Conservation (phyloP, 2,329 filamentous ascomycete species). For the Sphaerulina populicola region DNA sequence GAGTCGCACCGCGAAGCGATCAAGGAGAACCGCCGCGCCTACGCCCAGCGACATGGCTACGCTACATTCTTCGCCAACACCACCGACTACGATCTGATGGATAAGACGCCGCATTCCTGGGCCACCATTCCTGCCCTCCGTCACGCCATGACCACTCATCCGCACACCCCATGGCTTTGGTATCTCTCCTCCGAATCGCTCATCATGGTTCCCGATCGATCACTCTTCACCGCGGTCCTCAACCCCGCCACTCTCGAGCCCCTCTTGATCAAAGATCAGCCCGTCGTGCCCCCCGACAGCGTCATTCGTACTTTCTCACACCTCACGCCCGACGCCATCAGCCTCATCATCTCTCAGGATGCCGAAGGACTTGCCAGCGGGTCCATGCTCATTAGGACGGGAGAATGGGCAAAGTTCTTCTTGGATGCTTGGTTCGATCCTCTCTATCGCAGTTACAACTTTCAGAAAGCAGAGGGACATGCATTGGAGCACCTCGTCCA, state of each 20-base stretch:
- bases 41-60: conserved; percentile 83
- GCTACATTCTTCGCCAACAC: conserved; percentile 69
- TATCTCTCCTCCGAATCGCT: conserved; percentile 75
- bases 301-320: conserved; percentile 91
- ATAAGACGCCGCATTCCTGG: conserved; percentile 56
- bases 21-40: conserved; percentile 72
- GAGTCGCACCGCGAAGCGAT: conserved; percentile 63
- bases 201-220: conserved; percentile 73
- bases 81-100: conserved; percentile 64
- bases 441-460: conserved; percentile 87
- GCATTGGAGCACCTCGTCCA: conserved; percentile 60
- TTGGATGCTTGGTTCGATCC: conserved; percentile 95
- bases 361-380: conserved; percentile 64
- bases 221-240: conserved; percentile 64
- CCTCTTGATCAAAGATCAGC: conserved; percentile 73
- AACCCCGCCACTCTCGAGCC: conserved; percentile 58
- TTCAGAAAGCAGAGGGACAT: conserved; percentile 87
- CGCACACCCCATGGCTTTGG: conserved; percentile 74
- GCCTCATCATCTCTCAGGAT: conserved; percentile 79
- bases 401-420: conserved; percentile 88
- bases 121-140: conserved; percentile 74
- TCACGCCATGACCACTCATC: conserved; percentile 75
- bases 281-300: conserved; percentile 88
- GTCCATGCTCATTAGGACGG: conserved; percentile 72
- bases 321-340: conserved; percentile 66